Base-by-base conservation (phyloP, 306 rosid genomes). In the Lithocarpus polystachyus region DNA sequence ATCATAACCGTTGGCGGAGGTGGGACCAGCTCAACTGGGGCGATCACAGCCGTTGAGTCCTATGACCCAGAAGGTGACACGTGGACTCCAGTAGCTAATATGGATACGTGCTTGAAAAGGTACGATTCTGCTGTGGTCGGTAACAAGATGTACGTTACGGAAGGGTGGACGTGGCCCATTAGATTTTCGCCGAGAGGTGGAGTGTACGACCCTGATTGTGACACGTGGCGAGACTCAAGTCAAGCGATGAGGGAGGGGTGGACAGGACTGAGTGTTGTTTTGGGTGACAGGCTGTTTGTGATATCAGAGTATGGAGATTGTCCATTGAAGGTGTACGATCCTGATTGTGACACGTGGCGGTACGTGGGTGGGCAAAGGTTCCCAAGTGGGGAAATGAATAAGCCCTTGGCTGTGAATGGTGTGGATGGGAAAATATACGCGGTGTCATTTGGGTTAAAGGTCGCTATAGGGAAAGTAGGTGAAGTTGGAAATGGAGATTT, bases 111-210 rank as follows among this genome's bases (percentile, higher is more conserved):
- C 9, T 23, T 81, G 1, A 75, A 24, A 24, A 80, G 76, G 48
- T 87, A 78, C 43, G 87, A 85, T 52, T 75, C 86, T 24, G 87
- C 79, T 0, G 90, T 65, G 71, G 56, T 62, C 6, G 86, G 83
- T 0, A 81, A 83, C n/a, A 86, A n/a, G 72, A n/a, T 92, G 60
- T 90, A 78, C 60, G 86, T 90, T 1, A 92, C 95, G 29, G 95
- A 92, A 40, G 97, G 97, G 45, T 92, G 95, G 97, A 61, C 84
- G 77, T 92, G 95, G 97, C 93, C 95, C 3, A 89, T 90, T 18
- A 79, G 48, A 81, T 43, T 55, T 8, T 70, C 88, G 10, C 97
- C 95, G 10, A 75, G 89, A 1, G 92, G 92, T 0, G 64, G 68
- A 56, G 77, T 77, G 2, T 92, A 90, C 76, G 84, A 89, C 4